Percentiles rank a stretch among this genome's conserved stretches.
Conservation (phyloP, 225 moss, liverwort and hornwort species). For the Sphagnum contortum region DNA sequence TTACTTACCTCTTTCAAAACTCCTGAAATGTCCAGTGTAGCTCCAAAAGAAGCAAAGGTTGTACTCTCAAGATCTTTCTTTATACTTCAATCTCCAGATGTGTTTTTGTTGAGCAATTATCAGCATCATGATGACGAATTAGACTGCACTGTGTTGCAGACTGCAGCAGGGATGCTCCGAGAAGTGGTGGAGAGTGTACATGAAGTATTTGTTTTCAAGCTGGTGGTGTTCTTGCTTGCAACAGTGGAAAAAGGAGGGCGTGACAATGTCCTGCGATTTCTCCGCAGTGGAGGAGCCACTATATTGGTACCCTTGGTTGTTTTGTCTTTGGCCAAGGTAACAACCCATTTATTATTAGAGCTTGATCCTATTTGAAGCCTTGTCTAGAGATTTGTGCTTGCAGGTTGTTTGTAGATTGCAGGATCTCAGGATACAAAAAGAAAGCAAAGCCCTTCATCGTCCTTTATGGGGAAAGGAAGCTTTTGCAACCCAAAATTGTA, state of each 20-base stretch:
- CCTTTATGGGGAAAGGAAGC: too few relatives aligned
- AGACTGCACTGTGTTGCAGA: conserved; percentile 35
- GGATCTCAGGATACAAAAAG: too few relatives aligned
- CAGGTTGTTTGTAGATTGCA: too few relatives aligned
- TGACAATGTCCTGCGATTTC: conserved; percentile 87
- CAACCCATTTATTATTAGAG: too few relatives aligned
- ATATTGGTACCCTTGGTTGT: conserved; percentile 87
- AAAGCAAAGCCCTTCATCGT: too few relatives aligned
- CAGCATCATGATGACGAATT: too few relatives aligned
- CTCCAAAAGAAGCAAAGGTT: neutral
- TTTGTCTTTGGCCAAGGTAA: conserved; percentile 83
- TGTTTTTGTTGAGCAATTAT: too few relatives aligned
- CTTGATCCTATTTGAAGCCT: neutral
- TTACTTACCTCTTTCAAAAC: neutral
- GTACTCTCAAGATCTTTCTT: neutral
- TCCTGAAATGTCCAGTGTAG: neutral
- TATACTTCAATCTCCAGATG: neutral
- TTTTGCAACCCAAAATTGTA: neutral
- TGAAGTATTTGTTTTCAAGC: conserved; percentile 95
- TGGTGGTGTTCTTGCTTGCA: conserved; percentile 78
- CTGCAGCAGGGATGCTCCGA: conserved; percentile 97
- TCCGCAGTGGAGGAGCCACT: conserved; percentile 91
- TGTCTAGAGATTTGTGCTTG: neutral
- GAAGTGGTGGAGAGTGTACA: conserved; percentile 95
- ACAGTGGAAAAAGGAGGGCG: conserved; percentile 87